phyloP scores from a whole-genome alignment of 441 rosid species.

The Brassica balearica region DNA sequence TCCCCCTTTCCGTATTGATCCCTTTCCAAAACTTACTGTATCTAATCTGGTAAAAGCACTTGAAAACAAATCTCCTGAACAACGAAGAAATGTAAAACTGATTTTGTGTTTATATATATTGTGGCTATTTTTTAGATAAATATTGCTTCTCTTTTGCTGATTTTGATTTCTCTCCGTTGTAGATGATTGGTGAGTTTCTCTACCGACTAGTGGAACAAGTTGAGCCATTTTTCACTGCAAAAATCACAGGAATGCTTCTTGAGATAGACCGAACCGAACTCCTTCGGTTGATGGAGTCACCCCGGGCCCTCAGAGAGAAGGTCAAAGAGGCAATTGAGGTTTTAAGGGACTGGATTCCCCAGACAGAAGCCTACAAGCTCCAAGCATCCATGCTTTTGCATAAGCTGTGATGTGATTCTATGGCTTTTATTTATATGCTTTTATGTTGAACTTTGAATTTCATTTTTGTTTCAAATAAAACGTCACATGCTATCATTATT shows the following conservation, averaged over 20 bases:
- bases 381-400: not conserved
- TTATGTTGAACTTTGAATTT: not conserved
- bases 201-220: not conserved
- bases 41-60: not conserved
- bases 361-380: not conserved
- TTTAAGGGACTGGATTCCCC: not conserved
- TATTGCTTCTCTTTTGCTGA: not conserved
- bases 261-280: not conserved
- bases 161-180: not conserved
- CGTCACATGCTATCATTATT: not conserved
- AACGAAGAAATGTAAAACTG: not conserved
- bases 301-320: not conserved
- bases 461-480: not conserved
- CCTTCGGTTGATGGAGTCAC: not conserved
- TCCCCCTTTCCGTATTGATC: not conserved
- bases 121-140: not conserved
- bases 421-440: not conserved
- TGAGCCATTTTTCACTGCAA: not conserved
- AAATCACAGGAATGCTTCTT: conserved; percentile 14
- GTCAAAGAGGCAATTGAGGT: not conserved
- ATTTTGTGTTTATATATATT: not conserved
- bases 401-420: not conserved
- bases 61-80: not conserved
- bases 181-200: not conserved
- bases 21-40: not conserved